Evolutionary conservation across 163 green algal genomes (phyloP).

Genomic region (Volvox carteri): DNA sequence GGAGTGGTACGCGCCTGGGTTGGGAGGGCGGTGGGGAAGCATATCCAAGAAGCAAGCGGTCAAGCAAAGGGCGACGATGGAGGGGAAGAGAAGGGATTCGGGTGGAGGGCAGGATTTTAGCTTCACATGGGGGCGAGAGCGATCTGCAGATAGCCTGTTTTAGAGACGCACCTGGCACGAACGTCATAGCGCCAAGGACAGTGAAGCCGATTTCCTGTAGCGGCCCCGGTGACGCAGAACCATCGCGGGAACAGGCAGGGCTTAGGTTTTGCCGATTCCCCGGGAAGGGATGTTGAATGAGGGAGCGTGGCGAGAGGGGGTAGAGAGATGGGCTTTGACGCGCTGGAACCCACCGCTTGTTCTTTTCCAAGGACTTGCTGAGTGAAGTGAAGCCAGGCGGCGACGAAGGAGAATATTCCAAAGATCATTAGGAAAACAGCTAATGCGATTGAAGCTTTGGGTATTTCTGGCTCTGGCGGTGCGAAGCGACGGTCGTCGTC

Average conservation of each 20-base stretch:
- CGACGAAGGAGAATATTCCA: conserved; percentile 63
- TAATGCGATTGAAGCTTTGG: conserved; percentile 61
- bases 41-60: too few species aligned
- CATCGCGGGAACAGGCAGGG: too few species aligned
- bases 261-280: too few species aligned
- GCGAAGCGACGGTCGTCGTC: conserved; percentile 28
- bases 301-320: neutral
- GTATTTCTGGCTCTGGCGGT: conserved; percentile 50
- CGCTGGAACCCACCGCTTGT: conserved; percentile 64
- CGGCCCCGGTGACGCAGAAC: too few species aligned
- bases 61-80: too few species aligned
- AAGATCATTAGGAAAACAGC: conserved; percentile 68
- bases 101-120: too few species aligned
- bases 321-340: neutral
- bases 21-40: neutral
- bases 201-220: conserved; percentile 67
- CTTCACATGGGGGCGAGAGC: too few species aligned
- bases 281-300: conserved; percentile 33
- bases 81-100: too few species aligned
- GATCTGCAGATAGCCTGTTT: too few species aligned
- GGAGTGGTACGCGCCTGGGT: conserved; percentile 64
- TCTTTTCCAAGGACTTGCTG: conserved; percentile 71
- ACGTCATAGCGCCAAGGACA: conserved; percentile 58
- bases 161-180: conserved; percentile 59
- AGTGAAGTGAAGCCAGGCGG: conserved; percentile 75